A percentile compares a stretch with the other conserved stretches of the same genome.
Conservation (phyloP, 306 rosid species). For the Albizia julibrissin region DNA sequence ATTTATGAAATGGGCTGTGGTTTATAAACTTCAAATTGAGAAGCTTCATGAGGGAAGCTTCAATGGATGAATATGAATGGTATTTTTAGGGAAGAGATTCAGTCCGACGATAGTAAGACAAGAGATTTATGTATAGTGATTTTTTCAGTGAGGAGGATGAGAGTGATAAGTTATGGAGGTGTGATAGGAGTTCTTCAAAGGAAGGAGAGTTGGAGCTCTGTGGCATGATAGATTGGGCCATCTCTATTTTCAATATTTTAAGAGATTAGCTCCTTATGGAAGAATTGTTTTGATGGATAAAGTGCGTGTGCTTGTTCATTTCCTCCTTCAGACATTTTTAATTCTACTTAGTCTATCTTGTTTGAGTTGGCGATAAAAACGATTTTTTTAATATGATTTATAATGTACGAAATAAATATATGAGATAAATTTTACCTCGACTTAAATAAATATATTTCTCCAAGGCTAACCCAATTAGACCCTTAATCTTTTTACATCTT, state of each 20-base stretch:
- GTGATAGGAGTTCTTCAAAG: slow-evolving; percentile 82
- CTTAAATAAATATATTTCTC: no score
- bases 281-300: slow-evolving; percentile 94
- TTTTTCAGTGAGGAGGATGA: slow-evolving; percentile 80
- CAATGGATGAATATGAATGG: slow-evolving; percentile 14
- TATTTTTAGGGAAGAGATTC: slow-evolving; percentile 70
- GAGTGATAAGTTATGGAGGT: slow-evolving; percentile 78
- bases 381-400: no score
- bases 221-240: slow-evolving; percentile 72
- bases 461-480: no score
- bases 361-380: no score
- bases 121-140: slow-evolving; percentile 74
- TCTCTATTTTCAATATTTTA: slow-evolving; percentile 79
- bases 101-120: slow-evolving; percentile 70
- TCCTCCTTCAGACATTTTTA: background rate
- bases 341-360: no score
- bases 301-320: slow-evolving; percentile 40
- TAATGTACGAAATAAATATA: no score
- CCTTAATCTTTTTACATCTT: no score
- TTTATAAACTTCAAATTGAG: no score
- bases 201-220: slow-evolving; percentile 77
- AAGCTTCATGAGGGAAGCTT: no score
- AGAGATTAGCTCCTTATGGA: slow-evolving; percentile 89
- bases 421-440: no score
- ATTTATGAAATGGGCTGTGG: background rate